Conservation (phyloP, 2,329 filamentous ascomycete genomes). For the Hymenoscyphus fraxineus region DNA sequence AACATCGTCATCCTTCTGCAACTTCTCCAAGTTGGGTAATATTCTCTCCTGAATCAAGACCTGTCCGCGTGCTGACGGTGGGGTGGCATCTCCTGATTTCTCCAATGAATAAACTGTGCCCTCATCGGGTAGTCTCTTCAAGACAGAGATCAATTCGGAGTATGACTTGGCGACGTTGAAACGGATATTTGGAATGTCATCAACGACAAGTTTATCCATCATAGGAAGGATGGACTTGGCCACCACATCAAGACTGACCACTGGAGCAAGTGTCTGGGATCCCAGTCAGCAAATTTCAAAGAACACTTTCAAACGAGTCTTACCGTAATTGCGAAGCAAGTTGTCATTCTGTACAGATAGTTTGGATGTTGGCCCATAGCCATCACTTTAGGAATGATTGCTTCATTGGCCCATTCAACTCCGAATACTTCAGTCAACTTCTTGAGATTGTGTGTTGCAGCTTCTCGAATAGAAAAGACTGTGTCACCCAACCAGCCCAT, state of each 20-base stretch:
- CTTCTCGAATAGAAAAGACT: constrained; percentile 97
- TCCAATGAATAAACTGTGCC: constrained; percentile 83
- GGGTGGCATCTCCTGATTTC: constrained; percentile 62
- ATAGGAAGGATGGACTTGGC: constrained; percentile 91
- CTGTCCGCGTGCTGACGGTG: constrained; percentile 66
- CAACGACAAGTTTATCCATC: constrained; percentile 86
- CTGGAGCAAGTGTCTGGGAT: constrained; percentile 80
- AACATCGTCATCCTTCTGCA: constrained; percentile 96
- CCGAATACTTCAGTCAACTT: constrained; percentile 98
- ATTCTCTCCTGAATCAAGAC: constrained; percentile 83
- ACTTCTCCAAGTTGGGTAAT: constrained; percentile 85
- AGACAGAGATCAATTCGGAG: constrained; percentile 79
- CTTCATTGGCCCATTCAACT: constrained; percentile 93
- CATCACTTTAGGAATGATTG: constrained; percentile 98
- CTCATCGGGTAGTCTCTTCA: constrained; percentile 84
- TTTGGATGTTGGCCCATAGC: constrained; percentile 98
- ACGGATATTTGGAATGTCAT: constrained; percentile 97
- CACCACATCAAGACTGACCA: constrained; percentile 91
- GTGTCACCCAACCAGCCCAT: constrained; percentile 99
- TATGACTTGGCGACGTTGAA: constrained; percentile 99
- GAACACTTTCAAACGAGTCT: constrained; percentile 39
- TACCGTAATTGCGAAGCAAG: constrained; percentile 98
- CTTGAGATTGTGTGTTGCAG: constrained; percentile 94
- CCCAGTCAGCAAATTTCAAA: constrained; percentile 27
- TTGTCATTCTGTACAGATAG: constrained; percentile 99